Percentiles rank a stretch among this genome's conserved stretches.
These are phyloP conservation scores for Boletus subcaerulescens DNA, from an alignment of 768 basidiomycete genomes.

Conservation along the genomic window DNA sequence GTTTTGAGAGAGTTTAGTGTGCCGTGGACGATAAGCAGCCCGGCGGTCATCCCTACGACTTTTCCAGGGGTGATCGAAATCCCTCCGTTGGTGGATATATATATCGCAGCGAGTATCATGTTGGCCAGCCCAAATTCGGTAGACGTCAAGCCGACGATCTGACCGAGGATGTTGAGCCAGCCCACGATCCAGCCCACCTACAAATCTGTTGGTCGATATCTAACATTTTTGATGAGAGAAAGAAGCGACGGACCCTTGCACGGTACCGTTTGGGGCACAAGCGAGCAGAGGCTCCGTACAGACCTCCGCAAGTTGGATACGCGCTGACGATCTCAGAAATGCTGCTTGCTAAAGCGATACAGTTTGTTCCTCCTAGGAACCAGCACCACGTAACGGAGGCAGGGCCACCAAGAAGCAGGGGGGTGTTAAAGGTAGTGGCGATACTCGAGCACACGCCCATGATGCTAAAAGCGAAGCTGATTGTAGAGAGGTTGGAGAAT, in stretches of 20 bases:
- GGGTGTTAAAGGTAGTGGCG: constrained; percentile 38
- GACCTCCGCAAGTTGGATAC: constrained; percentile 30
- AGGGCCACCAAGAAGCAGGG: constrained; percentile 36
- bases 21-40: constrained; percentile 41
- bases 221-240: background rate
- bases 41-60: constrained; percentile 41
- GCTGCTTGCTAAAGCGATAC: constrained; percentile 30
- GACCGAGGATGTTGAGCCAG: constrained; percentile 33
- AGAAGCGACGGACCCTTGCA: constrained; percentile 45
- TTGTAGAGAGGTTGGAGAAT: constrained; percentile 40
- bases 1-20: constrained; percentile 43
- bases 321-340: constrained; percentile 32
- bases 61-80: constrained; percentile 38
- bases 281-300: constrained; percentile 78
- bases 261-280: constrained; percentile 63
- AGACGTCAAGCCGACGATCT: constrained; percentile 30
- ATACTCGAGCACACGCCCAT: constrained; percentile 39
- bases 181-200: constrained; percentile 31
- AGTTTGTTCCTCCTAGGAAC: constrained; percentile 29
- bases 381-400: constrained; percentile 38
- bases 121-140: constrained; percentile 37
- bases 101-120: constrained; percentile 32
- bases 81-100: constrained; percentile 27
- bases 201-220: background rate
- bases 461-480: constrained; percentile 33